phyloP scores from a whole-genome alignment of 2,329 filamentous ascomycete genomes.

The Podosphaera fusca region DNA sequence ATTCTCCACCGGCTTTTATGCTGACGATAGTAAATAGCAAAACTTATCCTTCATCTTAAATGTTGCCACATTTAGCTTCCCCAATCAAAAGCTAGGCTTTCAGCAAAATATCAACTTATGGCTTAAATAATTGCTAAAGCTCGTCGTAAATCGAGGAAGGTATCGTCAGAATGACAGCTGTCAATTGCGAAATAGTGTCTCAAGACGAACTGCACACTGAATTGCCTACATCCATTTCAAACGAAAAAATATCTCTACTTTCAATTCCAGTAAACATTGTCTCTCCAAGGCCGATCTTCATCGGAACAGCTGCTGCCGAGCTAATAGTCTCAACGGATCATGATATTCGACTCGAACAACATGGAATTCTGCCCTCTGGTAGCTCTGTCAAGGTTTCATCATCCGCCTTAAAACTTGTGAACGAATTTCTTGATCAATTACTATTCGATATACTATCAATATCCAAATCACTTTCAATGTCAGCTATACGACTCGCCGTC shows the following conservation, averaged over 20 bases:
- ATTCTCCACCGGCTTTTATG: too few relatives aligned
- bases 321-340: slow-evolving; percentile 82
- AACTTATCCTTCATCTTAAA: too few relatives aligned
- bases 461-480: slow-evolving; percentile 55
- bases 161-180: too few relatives aligned
- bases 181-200: too few relatives aligned
- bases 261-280: slow-evolving; percentile 23
- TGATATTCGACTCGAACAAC: slow-evolving; percentile 48
- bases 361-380: slow-evolving; percentile 38
- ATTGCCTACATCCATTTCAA: background rate
- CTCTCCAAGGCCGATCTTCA: slow-evolving; percentile 63
- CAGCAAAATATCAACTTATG: too few relatives aligned
- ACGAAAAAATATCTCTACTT: slow-evolving; percentile 30
- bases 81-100: too few relatives aligned
- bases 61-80: too few relatives aligned
- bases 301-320: slow-evolving; percentile 67
- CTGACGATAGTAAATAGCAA: too few relatives aligned
- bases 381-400: slow-evolving; percentile 52
- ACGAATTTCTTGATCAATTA: slow-evolving; percentile 81
- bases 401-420: slow-evolving; percentile 55
- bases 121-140: too few relatives aligned
- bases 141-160: too few relatives aligned
- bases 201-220: too few relatives aligned
- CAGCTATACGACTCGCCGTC: slow-evolving; percentile 57
- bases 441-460: slow-evolving; percentile 73